These are phyloP conservation scores for Colletotrichum sp. DNA, from an alignment of 2,329 filamentous ascomycete genomes.

Conservation along the genomic window DNA sequence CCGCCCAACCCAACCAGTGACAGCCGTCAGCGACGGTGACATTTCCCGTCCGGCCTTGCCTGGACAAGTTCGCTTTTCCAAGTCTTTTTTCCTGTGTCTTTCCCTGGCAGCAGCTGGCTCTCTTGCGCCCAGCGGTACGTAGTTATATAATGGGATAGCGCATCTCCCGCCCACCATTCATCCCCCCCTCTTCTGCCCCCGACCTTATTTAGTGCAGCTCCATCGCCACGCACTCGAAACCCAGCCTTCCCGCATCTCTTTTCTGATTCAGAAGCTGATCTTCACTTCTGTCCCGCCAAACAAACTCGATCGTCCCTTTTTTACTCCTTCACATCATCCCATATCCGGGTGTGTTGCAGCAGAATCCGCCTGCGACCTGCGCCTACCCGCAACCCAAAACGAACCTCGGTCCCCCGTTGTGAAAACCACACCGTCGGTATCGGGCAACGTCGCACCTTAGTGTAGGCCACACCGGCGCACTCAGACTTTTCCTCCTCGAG, in stretches of 20 bases:
- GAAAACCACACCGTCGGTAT: background rate
- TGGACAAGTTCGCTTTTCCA: background rate
- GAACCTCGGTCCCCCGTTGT: background rate
- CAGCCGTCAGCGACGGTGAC: background rate
- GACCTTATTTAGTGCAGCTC: background rate
- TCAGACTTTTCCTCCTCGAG: background rate
- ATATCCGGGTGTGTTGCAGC: background rate
- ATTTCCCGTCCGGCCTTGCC: background rate
- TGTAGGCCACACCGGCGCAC: conserved; percentile 12
- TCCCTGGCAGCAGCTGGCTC: background rate
- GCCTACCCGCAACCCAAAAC: background rate
- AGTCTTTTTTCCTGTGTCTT: background rate
- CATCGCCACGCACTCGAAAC: background rate
- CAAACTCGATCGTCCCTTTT: background rate
- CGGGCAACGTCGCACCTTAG: background rate
- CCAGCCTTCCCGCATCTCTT: background rate
- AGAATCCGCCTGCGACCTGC: background rate
- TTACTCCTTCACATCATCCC: background rate
- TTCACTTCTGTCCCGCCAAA: background rate
- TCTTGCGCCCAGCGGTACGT: background rate
- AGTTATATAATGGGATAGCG: conserved; percentile 9
- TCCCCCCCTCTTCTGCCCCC: background rate
- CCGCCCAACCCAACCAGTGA: background rate
- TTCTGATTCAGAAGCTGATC: background rate
- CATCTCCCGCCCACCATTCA: background rate